These are phyloP conservation scores for Phytophthora crassamura DNA, from an alignment of 352 stramenopile species.

Conservation along the genomic window DNA sequence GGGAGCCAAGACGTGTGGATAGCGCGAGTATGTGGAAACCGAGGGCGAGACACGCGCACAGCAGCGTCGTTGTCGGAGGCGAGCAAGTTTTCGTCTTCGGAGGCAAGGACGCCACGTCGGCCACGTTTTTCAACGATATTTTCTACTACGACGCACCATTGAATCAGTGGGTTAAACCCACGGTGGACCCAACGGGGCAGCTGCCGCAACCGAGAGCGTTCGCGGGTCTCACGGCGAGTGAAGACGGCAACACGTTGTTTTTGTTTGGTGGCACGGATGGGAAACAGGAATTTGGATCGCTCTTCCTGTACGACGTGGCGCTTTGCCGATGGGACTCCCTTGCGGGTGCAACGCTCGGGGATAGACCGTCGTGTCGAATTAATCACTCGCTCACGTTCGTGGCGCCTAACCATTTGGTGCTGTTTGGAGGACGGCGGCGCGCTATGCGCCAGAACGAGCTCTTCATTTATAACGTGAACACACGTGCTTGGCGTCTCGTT, in stretches of 20 bases:
- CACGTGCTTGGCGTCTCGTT: constrained; percentile 42
- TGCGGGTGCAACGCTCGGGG: constrained; percentile 33
- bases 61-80: constrained; percentile 67
- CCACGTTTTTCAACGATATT: constrained; percentile 71
- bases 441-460: constrained; percentile 61
- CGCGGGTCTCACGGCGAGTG: constrained; percentile 52
- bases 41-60: constrained; percentile 59
- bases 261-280: constrained; percentile 68
- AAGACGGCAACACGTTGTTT: constrained; percentile 64
- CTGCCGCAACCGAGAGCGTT: constrained; percentile 55
- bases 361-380: constrained; percentile 58
- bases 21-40: constrained; percentile 65
- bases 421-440: constrained; percentile 66
- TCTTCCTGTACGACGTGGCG: constrained; percentile 64
- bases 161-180: constrained; percentile 62
- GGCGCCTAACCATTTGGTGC: constrained; percentile 51
- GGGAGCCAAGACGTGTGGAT: constrained; percentile 45
- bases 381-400: constrained; percentile 71
- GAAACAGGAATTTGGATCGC: constrained; percentile 60
- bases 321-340: constrained; percentile 66
- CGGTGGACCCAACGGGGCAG: constrained; percentile 34
- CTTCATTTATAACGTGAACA: constrained; percentile 54
- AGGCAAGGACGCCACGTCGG: constrained; percentile 58
- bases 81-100: constrained; percentile 77
- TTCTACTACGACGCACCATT: constrained; percentile 77